A percentile compares a stretch with the other conserved stretches of the same genome.
These are phyloP conservation scores for Fusarium caatingaense DNA, from an alignment of 2,329 filamentous ascomycete species.

Conservation along the genomic window DNA sequence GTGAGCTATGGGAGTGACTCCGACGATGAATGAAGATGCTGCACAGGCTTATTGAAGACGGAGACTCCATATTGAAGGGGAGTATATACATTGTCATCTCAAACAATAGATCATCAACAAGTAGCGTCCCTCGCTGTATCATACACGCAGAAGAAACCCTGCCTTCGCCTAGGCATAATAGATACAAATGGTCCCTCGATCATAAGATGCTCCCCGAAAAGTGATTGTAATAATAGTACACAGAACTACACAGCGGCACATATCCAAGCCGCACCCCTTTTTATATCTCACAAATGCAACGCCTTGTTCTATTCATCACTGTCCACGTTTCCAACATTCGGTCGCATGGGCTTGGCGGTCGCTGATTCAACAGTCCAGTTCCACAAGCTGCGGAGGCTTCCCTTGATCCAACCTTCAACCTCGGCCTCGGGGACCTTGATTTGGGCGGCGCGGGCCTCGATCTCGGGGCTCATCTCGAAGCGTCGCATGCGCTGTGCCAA, in stretches of 20 bases:
- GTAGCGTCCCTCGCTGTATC: conserved; percentile 37
- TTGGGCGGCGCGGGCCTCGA: conserved; percentile 73
- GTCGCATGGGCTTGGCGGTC: conserved; percentile 54
- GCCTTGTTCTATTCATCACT: conserved; percentile 47
- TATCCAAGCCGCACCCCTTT: neutral
- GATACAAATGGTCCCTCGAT: conserved; percentile 37
- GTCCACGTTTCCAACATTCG: conserved; percentile 56
- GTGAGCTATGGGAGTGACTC: conserved; percentile 66
- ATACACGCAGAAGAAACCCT: conserved; percentile 21
- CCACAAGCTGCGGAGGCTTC: conserved; percentile 64
- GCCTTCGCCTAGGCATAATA: conserved; percentile 37
- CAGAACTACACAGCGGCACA: conserved; percentile 21
- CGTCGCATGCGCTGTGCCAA: conserved; percentile 83
- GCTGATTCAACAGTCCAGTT: conserved; percentile 61
- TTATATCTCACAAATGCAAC: conserved; percentile 1
- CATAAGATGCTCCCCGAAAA: conserved; percentile 16
- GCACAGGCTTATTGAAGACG: neutral
- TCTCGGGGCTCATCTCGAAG: conserved; percentile 76
- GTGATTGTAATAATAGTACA: conserved; percentile 41
- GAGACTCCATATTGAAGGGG: conserved; percentile 22
- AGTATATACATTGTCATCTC: conserved; percentile 36
- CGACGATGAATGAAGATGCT: conserved; percentile 50
- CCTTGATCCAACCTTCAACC: conserved; percentile 76
- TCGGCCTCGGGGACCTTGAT: conserved; percentile 75
- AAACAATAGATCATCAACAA: conserved; percentile 25